These are phyloP conservation scores for Candida krabiensis DNA, from an alignment of 805 yeast species.

Conservation along the genomic window DNA sequence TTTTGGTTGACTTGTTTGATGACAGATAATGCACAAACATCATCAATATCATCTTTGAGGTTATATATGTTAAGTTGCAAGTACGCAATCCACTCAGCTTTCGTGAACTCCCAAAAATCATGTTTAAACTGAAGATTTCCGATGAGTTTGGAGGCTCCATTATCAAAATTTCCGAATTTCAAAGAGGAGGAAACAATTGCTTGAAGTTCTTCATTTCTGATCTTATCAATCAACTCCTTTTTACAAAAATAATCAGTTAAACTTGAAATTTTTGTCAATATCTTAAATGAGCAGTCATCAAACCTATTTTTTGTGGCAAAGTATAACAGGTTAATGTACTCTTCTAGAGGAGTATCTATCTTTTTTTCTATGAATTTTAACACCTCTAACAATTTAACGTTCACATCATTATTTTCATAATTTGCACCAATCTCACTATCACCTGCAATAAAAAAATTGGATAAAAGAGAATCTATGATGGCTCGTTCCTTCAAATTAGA, in stretches of 20 bases:
- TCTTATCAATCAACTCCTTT: conserved; percentile 5
- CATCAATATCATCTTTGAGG: conserved; percentile 8
- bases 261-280: conserved; percentile 21
- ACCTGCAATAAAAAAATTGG: conserved; percentile 28
- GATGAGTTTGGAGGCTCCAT: conserved; percentile 19
- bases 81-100: conserved; percentile 28
- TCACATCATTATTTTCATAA: conserved; percentile 28
- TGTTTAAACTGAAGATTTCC: conserved; percentile 9
- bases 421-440: conserved; percentile 29
- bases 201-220: conserved; percentile 28
- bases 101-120: conserved; percentile 13
- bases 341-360: conserved; percentile 19
- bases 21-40: conserved; percentile 35
- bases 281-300: conserved; percentile 22
- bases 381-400: conserved; percentile 17
- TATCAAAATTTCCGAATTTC: conserved; percentile 18
- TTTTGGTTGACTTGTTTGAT: conserved; percentile 23
- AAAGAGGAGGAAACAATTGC: conserved; percentile 27
- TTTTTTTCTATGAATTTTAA: conserved; percentile 20
- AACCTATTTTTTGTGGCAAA: conserved; percentile 30
- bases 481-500: conserved; percentile 13
- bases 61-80: conserved; percentile 23
- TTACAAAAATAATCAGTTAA: conserved; percentile 8
- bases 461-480: conserved; percentile 16
- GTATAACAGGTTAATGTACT: conserved; percentile 30